A percentile compares a stretch with the other conserved stretches of the same genome.
Evolutionary conservation across 441 rosid genomes (phyloP).

Genomic region (Brassica balearica): DNA sequence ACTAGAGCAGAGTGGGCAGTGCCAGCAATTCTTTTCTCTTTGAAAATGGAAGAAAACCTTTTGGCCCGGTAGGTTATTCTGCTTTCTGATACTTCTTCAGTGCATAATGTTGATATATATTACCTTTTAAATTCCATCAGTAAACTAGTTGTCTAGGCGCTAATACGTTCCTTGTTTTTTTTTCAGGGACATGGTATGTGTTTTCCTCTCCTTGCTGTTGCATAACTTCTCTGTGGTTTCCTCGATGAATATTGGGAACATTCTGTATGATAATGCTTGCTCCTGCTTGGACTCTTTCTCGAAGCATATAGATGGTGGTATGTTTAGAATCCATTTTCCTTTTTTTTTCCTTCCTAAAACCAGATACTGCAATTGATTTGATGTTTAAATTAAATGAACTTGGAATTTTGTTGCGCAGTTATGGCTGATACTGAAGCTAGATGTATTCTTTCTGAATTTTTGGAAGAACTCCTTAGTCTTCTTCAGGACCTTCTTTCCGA

Average conservation of each 20-base stretch:
- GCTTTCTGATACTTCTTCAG: conserved; percentile 11
- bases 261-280: conserved; percentile 44
- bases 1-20: conserved; percentile 48
- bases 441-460: conserved; percentile 49
- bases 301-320: conserved; percentile 60
- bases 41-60: conserved; percentile 66
- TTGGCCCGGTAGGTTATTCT: conserved; percentile 57
- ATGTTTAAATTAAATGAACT: conserved; percentile 12
- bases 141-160: conserved; percentile 18
- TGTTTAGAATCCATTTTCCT: conserved; percentile 20
- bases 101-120: conserved; percentile 1
- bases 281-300: conserved; percentile 57
- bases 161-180: conserved; percentile 4
- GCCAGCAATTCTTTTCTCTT: conserved; percentile 53
- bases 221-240: conserved; percentile 55
- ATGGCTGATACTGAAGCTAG: conserved; percentile 60
- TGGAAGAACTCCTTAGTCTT: conserved; percentile 66
- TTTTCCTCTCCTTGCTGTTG: conserved; percentile 66
- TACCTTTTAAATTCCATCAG: conserved; percentile 20
- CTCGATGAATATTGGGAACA: conserved; percentile 34
- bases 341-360: conserved; percentile 15
- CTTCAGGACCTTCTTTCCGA: conserved; percentile 68
- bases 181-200: conserved; percentile 78
- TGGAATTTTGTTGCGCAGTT: conserved; percentile 49
- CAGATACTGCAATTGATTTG: neutral